These are phyloP conservation scores for Paracoccidioides brasiliensis DNA, from an alignment of 2,329 filamentous ascomycete genomes.

Conservation along the genomic window DNA sequence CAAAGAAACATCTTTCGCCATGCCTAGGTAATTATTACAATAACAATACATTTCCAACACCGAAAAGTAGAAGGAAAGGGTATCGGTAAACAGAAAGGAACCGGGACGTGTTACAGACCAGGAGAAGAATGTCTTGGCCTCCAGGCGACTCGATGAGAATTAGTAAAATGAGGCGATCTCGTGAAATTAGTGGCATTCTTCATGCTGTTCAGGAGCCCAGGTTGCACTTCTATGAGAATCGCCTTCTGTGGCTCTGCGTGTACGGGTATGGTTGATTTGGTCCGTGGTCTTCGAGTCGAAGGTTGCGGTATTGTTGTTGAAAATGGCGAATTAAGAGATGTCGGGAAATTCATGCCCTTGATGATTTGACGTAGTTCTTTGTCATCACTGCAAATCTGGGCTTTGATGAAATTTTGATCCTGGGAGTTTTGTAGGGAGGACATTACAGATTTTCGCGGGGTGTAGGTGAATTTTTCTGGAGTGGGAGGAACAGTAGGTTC, in stretches of 20 bases:
- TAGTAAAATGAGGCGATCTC: conserved; percentile 5
- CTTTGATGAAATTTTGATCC: conserved; percentile 56
- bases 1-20: too few relatives aligned
- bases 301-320: neutral
- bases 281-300: conserved; percentile 9
- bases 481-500: conserved; percentile 45
- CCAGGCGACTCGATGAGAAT: conserved; percentile 8
- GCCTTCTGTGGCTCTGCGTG: conserved; percentile 32
- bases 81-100: neutral
- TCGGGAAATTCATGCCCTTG: conserved; percentile 38
- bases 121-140: conserved; percentile 7
- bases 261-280: conserved; percentile 19
- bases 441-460: conserved; percentile 66
- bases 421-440: conserved; percentile 45
- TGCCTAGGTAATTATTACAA: neutral
- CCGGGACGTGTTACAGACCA: conserved; percentile 3
- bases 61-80: neutral
- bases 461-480: conserved; percentile 53
- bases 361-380: conserved; percentile 61
- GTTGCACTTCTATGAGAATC: conserved; percentile 33
- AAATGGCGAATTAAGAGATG: neutral
- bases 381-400: conserved; percentile 68
- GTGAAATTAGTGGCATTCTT: conserved; percentile 1
- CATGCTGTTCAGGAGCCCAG: conserved; percentile 20
- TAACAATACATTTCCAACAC: neutral